These are phyloP conservation scores for Sabuloglossum arenarium DNA, from an alignment of 495 filamentous ascomycete species.

Conservation along the genomic window DNA sequence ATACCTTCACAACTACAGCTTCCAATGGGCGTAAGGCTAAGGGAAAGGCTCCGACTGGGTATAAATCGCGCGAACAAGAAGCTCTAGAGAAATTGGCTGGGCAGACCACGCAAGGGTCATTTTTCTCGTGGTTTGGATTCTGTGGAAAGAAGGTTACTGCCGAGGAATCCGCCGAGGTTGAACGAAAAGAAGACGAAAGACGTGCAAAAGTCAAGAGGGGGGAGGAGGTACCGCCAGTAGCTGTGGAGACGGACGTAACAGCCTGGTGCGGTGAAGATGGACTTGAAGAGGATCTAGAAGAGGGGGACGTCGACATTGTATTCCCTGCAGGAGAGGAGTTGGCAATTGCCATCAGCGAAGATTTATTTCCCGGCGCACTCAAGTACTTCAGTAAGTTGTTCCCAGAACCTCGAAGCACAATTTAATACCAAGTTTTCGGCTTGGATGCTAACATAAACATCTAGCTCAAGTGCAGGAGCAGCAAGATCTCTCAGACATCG, in stretches of 20 bases:
- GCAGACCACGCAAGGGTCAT: slow-evolving; percentile 27
- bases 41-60: slow-evolving; percentile 4
- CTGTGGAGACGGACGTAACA: slow-evolving; percentile 22
- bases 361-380: slow-evolving; percentile 69
- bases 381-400: slow-evolving; percentile 66
- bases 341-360: slow-evolving; percentile 60
- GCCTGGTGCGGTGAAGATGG: slow-evolving; percentile 32
- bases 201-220: slow-evolving; percentile 32
- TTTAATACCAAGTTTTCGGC: too few species aligned
- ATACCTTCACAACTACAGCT: slow-evolving; percentile 4
- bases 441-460: background rate
- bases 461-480: background rate
- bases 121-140: slow-evolving; percentile 80
- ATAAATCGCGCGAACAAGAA: slow-evolving; percentile 27
- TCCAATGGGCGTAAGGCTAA: slow-evolving; percentile 3
- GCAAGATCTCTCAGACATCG: background rate
- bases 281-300: slow-evolving; percentile 31
- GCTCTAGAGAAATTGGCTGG: slow-evolving; percentile 27
- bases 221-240: slow-evolving; percentile 25
- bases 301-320: slow-evolving; percentile 41
- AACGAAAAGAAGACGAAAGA: slow-evolving; percentile 33
- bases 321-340: slow-evolving; percentile 65
- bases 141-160: slow-evolving; percentile 41
- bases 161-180: slow-evolving; percentile 41
- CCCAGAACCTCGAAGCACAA: background rate